Evolutionary conservation across 1,284 basidiomycete genomes (phyloP), one percentile per base, ranked within the genome.

Genomic region (Ceratobasidium papillatum): DNA sequence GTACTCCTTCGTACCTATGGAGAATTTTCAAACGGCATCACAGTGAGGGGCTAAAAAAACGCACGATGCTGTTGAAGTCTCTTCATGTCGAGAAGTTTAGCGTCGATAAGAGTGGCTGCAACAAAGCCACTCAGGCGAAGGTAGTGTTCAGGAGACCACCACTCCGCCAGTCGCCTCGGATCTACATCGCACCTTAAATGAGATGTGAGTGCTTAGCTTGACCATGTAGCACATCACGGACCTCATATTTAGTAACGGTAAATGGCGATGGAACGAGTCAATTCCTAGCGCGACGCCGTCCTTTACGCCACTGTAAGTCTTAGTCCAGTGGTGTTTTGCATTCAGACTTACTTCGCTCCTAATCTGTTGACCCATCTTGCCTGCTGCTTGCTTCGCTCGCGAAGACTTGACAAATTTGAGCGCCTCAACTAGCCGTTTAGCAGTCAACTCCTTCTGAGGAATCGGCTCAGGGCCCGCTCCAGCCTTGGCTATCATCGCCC

Each of bases 391-490:
- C 76, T 84, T 85, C 0, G 86, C 86, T 17, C 78, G 77, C 0
- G 84, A 82, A 38, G 86, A 84, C 8, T 86, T 80, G 0, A 86
- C 86, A 76, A 83, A 86, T 56, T 81, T 80, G 76, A 92, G 85
- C 0, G 87, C 90, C 12, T 85, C 84, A 2, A 84, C 82, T 34
- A 92, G 82, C 27, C 82, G 87, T n/a, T 87, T 84, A 0, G 82
- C 83, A 19, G 81, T 84, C 8, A 91, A 82, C 32, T 86, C 80
- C 72, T 86, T 87, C 45, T 88, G 86, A 5, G 86, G 87, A 65
- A 90, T 89, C 2, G 89, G 89, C 43, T 83, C 81, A 0, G 89
- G 89, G 4, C 91, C 91, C 1, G 89, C 90, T 9, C 88, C 89
- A 19, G 89, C 86, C 74, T 84, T 84, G 66, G 88, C 82, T n/a